Evolutionary conservation across 1,284 basidiomycete species (phyloP).

Genomic region (Ustilago xerochloae): DNA sequence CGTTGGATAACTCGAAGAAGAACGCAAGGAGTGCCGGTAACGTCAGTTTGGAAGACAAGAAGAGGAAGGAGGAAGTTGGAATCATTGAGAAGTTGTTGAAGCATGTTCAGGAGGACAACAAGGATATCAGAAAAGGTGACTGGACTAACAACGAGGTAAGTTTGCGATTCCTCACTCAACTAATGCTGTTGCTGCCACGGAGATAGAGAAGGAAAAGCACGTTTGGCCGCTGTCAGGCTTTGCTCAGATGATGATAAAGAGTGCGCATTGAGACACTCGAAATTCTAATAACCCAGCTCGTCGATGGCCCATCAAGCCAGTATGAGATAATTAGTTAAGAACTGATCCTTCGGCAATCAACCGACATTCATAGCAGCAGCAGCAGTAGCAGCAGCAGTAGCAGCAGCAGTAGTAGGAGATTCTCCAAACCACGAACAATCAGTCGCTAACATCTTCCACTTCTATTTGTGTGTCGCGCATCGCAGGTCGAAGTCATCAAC

Average conservation of each 20-base stretch:
- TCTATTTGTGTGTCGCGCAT: not conserved
- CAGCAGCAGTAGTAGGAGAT: not conserved
- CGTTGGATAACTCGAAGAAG: slow-evolving; percentile 74
- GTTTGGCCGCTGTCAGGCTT: not conserved
- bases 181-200: not conserved
- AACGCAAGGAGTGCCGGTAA: slow-evolving; percentile 72
- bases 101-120: slow-evolving; percentile 81
- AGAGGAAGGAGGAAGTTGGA: slow-evolving; percentile 95
- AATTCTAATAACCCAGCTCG: slow-evolving; percentile 75
- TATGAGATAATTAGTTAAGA: slow-evolving; percentile 61
- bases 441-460: not conserved
- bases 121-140: slow-evolving; percentile 91
- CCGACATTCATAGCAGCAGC: not conserved
- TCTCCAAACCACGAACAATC: not conserved
- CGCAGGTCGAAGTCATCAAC: slow-evolving; percentile 95
- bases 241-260: slow-evolving; percentile 81
- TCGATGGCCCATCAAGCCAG: slow-evolving; percentile 74
- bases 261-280: slow-evolving; percentile 75
- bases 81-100: slow-evolving; percentile 84
- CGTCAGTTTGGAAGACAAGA: slow-evolving; percentile 88
- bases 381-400: slow-evolving; percentile 5
- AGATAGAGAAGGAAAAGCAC: too few relatives aligned
- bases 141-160: slow-evolving; percentile 98
- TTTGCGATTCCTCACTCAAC: slow-evolving; percentile 1
- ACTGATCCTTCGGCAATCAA: slow-evolving; percentile 43